Evolutionary conservation across 2,329 filamentous ascomycete genomes (phyloP), one percentile per base, ranked within the genome.

Genomic region (Trichoderma koningiopsis): DNA sequence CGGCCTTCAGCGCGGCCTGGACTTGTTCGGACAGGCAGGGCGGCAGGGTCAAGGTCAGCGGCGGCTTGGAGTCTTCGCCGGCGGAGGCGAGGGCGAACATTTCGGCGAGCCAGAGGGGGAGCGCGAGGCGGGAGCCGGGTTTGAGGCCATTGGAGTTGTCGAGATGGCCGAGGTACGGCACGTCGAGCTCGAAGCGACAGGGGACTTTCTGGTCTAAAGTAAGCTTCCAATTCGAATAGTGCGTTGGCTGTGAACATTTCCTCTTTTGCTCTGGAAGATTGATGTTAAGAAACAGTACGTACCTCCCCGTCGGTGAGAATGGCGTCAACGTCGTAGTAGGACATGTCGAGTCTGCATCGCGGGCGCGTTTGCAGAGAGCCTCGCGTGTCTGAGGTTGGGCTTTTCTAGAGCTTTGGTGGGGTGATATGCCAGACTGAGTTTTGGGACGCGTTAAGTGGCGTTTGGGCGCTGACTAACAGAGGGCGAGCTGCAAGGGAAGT

Each of bases 61-160:
- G 88, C 7, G 91, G 87, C 61, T 81, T 83, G 69, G 81, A 76
- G 68, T 83, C 80, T 33, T 81, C 80, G 60, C 79, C 80, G 11
- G 81, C 80, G 33, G 84, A 85, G 72, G 88, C 89, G 56, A 96
- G 87, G 35, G 93, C 92, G 64, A 99, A 91, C 87, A 97, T 95
- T 80, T 97, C 93, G 73, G 92, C 94, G 14, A 99, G 89, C 96
- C 96, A 99, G 73, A 98, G 86, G 2, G 96, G 96, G 0, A 98
- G 89, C 71, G 91, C 88, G 58, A 98, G 85, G 55, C 90, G 89
- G 0, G 93, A 95, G 70, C 92, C 92, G 67, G 90, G 82, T 79
- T 95, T 96, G 75, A 98, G 90, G 77, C 92, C 81, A 37, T 85
- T 82, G 29, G 92, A 87, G 76, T 94, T 94, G 81, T 97, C 94